phyloP scores from a whole-genome alignment of 768 basidiomycete genomes.

The Psilocybe cyanescens region DNA sequence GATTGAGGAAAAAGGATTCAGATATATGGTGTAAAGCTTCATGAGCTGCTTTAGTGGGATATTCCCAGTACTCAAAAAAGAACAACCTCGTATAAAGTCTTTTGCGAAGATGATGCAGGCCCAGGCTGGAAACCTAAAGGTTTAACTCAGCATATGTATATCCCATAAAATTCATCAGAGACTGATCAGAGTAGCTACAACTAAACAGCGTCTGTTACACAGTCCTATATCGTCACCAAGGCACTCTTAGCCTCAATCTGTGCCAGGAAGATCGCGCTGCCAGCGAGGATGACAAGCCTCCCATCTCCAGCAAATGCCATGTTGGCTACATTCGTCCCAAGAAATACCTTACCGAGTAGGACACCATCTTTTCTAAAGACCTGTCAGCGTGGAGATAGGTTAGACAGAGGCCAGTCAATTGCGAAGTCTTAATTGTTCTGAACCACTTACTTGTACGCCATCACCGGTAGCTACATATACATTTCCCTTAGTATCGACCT shows the following conservation, averaged over 20 bases:
- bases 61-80: no score
- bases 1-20: slow-evolving; percentile 43
- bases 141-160: no score
- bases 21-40: slow-evolving; percentile 47
- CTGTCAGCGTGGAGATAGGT: slow-evolving; percentile 1
- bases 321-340: slow-evolving; percentile 44
- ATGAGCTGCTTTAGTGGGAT: no score
- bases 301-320: slow-evolving; percentile 46
- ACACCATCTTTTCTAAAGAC: slow-evolving; percentile 62
- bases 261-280: slow-evolving; percentile 48
- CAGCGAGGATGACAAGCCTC: slow-evolving; percentile 44
- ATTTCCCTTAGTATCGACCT: slow-evolving; percentile 65
- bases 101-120: no score
- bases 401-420: not conserved
- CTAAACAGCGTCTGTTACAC: not conserved
- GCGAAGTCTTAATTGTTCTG: not conserved
- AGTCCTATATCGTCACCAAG: not conserved
- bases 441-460: slow-evolving; percentile 58
- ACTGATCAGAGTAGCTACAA: no score
- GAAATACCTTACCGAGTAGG: slow-evolving; percentile 67
- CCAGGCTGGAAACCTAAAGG: no score
- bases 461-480: slow-evolving; percentile 70
- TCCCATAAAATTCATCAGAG: no score
- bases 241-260: slow-evolving; percentile 39
- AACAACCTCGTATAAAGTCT: no score